These are phyloP conservation scores for Epichloe gansuensis DNA, from an alignment of 2,329 filamentous ascomycete species.

Conservation along the genomic window DNA sequence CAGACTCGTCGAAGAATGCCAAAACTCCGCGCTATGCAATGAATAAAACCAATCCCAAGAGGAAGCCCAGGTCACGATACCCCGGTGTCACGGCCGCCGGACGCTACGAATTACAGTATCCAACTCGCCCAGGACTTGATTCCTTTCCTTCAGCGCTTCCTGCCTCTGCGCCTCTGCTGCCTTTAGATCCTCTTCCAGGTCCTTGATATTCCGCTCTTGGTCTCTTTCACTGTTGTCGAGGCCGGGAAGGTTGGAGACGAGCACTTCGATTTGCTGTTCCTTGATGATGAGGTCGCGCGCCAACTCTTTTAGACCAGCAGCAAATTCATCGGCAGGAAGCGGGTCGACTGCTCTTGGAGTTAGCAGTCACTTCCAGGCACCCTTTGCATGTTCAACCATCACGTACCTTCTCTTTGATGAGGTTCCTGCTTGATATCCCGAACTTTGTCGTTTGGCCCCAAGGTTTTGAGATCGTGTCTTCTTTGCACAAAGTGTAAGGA, in stretches of 20 bases:
- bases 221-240: constrained; percentile 67
- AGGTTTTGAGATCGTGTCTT: constrained; percentile 53
- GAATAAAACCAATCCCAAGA: background rate
- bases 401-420: constrained; percentile 36
- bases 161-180: constrained; percentile 49
- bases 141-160: constrained; percentile 51
- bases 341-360: constrained; percentile 38
- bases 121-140: constrained; percentile 46
- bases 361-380: constrained; percentile 1
- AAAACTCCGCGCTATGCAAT: constrained; percentile 19
- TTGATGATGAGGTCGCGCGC: constrained; percentile 67
- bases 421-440: constrained; percentile 44
- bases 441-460: constrained; percentile 46
- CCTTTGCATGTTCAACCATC: background rate
- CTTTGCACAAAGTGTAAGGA: constrained; percentile 53
- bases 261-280: constrained; percentile 69
- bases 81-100: constrained; percentile 37
- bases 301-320: constrained; percentile 57
- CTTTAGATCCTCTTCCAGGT: constrained; percentile 53
- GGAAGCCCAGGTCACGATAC: background rate
- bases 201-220: constrained; percentile 55
- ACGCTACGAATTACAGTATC: constrained; percentile 50
- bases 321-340: constrained; percentile 51
- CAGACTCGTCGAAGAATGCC: background rate
- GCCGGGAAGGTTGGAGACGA: constrained; percentile 65